These are phyloP conservation scores for Coix lacrymajobi DNA, from an alignment of 176 grass and related monocot species.

Conservation along the genomic window DNA sequence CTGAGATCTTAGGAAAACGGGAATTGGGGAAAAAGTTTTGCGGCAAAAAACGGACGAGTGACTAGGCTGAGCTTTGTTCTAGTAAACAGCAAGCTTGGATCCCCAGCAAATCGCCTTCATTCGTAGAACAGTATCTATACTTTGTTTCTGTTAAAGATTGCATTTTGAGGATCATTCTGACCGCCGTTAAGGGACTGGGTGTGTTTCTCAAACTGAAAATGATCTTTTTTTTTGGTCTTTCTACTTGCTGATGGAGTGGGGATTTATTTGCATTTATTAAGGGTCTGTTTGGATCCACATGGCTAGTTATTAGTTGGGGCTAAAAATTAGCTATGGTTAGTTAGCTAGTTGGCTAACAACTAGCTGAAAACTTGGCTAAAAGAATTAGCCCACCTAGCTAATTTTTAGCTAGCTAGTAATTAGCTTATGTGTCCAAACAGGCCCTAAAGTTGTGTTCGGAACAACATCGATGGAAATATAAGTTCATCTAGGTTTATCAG, in stretches of 20 bases:
- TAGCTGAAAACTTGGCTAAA: too few species aligned
- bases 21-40: not conserved
- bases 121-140: not conserved
- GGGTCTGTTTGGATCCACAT: too few species aligned
- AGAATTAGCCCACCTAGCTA: too few species aligned
- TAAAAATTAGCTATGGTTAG: too few species aligned
- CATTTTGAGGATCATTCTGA: not conserved
- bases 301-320: too few species aligned
- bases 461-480: not conserved
- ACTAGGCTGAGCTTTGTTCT: not conserved
- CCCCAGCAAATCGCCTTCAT: not conserved
- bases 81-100: not conserved
- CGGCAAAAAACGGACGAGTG: not conserved
- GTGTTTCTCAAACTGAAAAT: not conserved
- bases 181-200: not conserved
- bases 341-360: too few species aligned
- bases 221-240: not conserved
- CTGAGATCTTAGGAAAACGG: not conserved
- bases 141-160: not conserved
- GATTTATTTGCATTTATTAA: constrained; percentile 21
- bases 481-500: not conserved
- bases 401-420: too few species aligned
- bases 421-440: too few species aligned
- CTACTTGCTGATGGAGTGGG: not conserved
- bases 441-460: constrained; percentile 22